Evolutionary conservation across 176 grass and related monocot genomes (phyloP).

Genomic region (Lolium multiflorum): DNA sequence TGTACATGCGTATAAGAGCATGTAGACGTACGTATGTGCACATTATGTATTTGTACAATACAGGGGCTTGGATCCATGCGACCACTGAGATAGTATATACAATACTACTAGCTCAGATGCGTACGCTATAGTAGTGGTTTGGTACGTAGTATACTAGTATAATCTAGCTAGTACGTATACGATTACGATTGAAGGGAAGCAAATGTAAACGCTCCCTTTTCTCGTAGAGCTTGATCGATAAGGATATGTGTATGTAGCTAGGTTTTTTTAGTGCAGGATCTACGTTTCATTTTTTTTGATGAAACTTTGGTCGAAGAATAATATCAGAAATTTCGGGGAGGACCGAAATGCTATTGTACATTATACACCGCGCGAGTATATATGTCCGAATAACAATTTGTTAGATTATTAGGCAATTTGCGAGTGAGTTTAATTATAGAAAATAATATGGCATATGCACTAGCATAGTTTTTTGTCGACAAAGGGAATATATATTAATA

Average conservation of each 20-base stretch:
- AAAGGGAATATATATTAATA: too few relatives aligned
- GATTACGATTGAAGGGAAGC: constrained; percentile 4
- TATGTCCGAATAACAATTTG: too few relatives aligned
- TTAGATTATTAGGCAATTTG: too few relatives aligned
- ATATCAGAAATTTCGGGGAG: too few relatives aligned
- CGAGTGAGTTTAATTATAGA: too few relatives aligned
- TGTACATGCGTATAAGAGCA: neutral
- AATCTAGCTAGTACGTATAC: neutral
- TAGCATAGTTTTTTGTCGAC: too few relatives aligned
- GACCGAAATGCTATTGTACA: too few relatives aligned
- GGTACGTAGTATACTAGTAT: neutral
- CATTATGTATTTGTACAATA: constrained; percentile 32
- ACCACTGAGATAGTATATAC: constrained; percentile 44
- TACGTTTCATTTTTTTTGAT: neutral
- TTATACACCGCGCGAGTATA: too few relatives aligned
- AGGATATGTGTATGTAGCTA: neutral
- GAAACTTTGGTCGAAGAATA: too few relatives aligned
- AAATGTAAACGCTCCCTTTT: constrained; percentile 11
- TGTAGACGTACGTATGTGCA: neutral
- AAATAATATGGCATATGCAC: too few relatives aligned
- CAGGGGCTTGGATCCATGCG: constrained; percentile 36
- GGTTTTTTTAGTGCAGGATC: neutral
- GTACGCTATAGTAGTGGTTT: constrained; percentile 40
- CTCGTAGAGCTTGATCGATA: neutral
- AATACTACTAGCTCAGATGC: constrained; percentile 41